Evolutionary conservation across 345 rosid species (phyloP), one percentile per base, ranked within the genome.

Genomic region (Pseudoturritis turrita): DNA sequence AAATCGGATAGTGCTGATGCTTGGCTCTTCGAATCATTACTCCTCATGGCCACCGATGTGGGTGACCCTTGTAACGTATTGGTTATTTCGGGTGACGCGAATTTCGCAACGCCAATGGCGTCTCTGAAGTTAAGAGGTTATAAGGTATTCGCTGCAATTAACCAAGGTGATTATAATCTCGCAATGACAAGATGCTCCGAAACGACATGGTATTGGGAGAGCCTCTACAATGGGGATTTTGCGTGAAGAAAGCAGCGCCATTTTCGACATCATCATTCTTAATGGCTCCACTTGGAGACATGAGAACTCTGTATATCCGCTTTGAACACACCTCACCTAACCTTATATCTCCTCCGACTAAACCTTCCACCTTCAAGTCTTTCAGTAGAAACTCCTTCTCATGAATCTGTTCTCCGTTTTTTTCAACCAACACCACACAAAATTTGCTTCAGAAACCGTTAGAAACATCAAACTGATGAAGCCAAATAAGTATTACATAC

Each of bases 341-440:
- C 60, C 86, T 79, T 75, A 81, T 82, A 18, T 91, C 93, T 25
- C 83, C 85, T 5, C 91, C 86, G 3, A 82, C 49, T 49, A 89
- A 49, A 3, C 91, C 96, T 79, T 94, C 98, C 1, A 84, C 68
- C 1, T 68, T 73, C 85, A 95, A 80, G 74, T 91, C 91, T 84
- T 87, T 80, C 11, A 95, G 90, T 75, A 87, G 70, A 68, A 87
- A 78, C 71, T 89, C 96, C 79, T 95, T 94, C 77, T 91, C 97
- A 73, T 86, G 90, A 62, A 91, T 88, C 96, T 90, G 82, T 57
- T 68, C 12, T 4, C 53, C 61, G 2, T 8, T 8, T 72, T 58
- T 62, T 6, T 0, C 22, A 19, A 35, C 74, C 55, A 33, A 72
- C 14, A 25, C 5, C 39, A 55, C 12, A 14, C 9, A 10, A 3